Evolutionary conservation across 1,284 basidiomycete species (phyloP).

Genomic region (Rhodotorula sp.): DNA sequence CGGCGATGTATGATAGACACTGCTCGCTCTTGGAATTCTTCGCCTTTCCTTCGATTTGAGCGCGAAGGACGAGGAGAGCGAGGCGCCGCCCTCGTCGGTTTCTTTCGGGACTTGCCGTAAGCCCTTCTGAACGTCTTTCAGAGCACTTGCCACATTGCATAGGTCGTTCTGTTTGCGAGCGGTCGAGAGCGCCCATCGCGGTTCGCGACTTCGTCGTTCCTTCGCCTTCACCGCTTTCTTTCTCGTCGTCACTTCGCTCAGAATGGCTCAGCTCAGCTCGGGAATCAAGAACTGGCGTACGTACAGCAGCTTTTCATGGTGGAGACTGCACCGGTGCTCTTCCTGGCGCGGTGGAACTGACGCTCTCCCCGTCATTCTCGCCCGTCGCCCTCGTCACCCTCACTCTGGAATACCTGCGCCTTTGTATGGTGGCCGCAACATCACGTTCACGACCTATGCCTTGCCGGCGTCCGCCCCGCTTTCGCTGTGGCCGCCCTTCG

Average conservation of each 20-base stretch:
- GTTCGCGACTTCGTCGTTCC: background rate
- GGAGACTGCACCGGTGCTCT: background rate
- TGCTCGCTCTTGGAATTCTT: background rate
- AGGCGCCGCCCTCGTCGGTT: background rate
- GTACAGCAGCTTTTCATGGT: background rate
- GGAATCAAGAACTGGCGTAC: conserved; percentile 40
- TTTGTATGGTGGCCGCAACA: no score
- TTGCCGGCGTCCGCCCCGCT: background rate
- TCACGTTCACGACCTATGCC: background rate
- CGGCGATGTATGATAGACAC: conserved; percentile 1
- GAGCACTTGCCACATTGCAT: background rate
- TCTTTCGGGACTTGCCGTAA: no score
- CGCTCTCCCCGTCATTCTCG: background rate
- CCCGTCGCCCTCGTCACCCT: background rate
- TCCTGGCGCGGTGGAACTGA: background rate
- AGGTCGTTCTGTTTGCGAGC: no score
- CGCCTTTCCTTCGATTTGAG: no score
- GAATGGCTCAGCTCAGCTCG: background rate
- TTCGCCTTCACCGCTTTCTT: background rate
- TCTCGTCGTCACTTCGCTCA: background rate
- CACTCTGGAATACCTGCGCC: background rate
- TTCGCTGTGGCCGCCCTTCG: background rate
- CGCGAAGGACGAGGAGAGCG: no score
- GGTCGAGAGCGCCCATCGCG: background rate
- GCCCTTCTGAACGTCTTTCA: background rate